Evolutionary conservation across 306 rosid species (phyloP).

Genomic region (Castanea sativa): DNA sequence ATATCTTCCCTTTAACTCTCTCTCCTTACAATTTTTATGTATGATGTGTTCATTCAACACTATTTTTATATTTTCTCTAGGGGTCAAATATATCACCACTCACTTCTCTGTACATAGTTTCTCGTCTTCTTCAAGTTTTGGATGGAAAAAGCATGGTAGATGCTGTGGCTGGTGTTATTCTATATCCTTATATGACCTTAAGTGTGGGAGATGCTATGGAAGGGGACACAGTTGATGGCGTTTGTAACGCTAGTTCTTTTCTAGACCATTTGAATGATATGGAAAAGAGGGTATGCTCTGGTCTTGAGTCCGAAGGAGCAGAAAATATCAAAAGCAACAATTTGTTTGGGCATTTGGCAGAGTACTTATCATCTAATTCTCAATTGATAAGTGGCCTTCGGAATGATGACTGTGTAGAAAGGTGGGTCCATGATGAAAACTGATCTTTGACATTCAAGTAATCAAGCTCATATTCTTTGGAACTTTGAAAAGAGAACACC

Average conservation of each 20-base stretch:
- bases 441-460: background rate
- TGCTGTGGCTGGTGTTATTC: conserved; percentile 52
- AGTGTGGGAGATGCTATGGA: conserved; percentile 28
- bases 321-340: conserved; percentile 25
- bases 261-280: conserved; percentile 39
- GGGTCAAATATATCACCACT: conserved; percentile 55
- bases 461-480: background rate
- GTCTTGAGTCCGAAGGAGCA: conserved; percentile 39
- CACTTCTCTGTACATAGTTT: conserved; percentile 55
- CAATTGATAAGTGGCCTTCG: conserved; percentile 10
- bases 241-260: conserved; percentile 25
- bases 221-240: conserved; percentile 29
- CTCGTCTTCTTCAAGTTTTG: conserved; percentile 75
- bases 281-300: conserved; percentile 27
- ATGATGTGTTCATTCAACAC: conserved; percentile 25
- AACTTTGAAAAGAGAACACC: background rate
- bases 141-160: conserved; percentile 57
- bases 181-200: conserved; percentile 42
- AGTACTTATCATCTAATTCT: conserved; percentile 30
- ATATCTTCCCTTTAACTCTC: conserved; percentile 14
- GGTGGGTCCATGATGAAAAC: conserved; percentile 36
- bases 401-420: conserved; percentile 30
- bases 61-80: conserved; percentile 39
- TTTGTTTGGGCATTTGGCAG: conserved; percentile 26
- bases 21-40: background rate